phyloP scores from a whole-genome alignment of 176 grass and related monocot genomes.

The Raddia distichophylla region DNA sequence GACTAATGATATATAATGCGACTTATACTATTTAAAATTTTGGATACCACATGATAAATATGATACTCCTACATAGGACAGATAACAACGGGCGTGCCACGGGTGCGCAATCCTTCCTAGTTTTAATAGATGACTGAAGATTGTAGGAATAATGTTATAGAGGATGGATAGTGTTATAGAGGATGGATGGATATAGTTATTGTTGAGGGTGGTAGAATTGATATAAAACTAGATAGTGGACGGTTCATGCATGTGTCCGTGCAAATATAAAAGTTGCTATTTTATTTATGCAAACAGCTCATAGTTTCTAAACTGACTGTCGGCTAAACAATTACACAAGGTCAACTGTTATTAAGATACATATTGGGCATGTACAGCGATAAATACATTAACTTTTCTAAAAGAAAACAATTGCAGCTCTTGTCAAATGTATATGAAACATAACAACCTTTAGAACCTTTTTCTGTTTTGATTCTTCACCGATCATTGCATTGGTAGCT shows the following conservation, averaged over 20 bases:
- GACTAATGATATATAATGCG: too few relatives aligned
- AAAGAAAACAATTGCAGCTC: not conserved
- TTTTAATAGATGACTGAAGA: too few relatives aligned
- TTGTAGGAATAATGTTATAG: too few relatives aligned
- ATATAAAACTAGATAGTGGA: slow-evolving; percentile 2
- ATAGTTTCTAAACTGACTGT: not conserved
- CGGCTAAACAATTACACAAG: not conserved
- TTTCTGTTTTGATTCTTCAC: not conserved
- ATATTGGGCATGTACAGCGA: not conserved
- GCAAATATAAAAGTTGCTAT: not conserved
- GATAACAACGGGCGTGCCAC: too few relatives aligned
- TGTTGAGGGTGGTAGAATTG: too few relatives aligned
- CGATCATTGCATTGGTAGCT: not conserved
- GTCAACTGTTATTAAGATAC: not conserved
- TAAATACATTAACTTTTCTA: not conserved
- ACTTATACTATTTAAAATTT: too few relatives aligned
- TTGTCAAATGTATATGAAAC: not conserved
- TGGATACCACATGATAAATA: too few relatives aligned
- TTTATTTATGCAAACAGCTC: not conserved
- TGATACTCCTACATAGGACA: too few relatives aligned
- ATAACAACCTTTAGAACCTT: not conserved
- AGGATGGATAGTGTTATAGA: too few relatives aligned
- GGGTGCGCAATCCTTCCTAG: too few relatives aligned
- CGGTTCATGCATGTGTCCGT: not conserved
- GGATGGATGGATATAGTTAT: too few relatives aligned